Evolutionary conservation across 2,329 filamentous ascomycete species (phyloP), one percentile per base, ranked within the genome.

Genomic region (Neonectria punicea): DNA sequence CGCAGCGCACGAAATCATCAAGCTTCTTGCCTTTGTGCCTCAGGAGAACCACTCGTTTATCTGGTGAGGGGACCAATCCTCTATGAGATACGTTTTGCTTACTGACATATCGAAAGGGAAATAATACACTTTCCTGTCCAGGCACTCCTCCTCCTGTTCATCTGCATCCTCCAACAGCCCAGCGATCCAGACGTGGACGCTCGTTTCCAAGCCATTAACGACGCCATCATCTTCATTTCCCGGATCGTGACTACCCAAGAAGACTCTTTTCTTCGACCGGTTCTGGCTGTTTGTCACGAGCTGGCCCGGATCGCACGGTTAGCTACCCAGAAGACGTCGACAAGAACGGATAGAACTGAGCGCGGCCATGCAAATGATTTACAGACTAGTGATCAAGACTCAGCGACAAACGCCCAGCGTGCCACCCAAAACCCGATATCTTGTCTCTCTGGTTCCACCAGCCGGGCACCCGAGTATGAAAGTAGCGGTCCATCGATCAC

Each of bases 91-190:
- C 6, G 2, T n/a, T 18, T 20, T 50, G 5, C 58, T 20, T 50
- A 8, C 58, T 61, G n/a, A 61, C 50, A 7, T 30, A 1, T 8
- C 2, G 18, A 30, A 30, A 58, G 58, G 58, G 53, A 53, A n/a
- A 47, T 61, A 39, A 44, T 61, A 1, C 58, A 61, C 32, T 54
- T 54, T 13, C 58, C 58, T 18, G n/a, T 61, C 9, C 58, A 61
- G 22, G 58, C 58, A n/a, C 14, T 61, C 3, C 53, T 61, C 32
- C 58, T 61, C 10, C 34, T 61, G 1, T 61, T 61, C 20, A 54
- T 61, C 6, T 61, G 58, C 32, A 61, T 61, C 20, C 58, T 61
- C 11, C 58, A 61, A 18, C 51, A 53, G 14, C 58, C 58, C 9
- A 22, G n/a, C 22, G 43, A 61, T 49, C 30, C 58, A 9, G 28